phyloP scores from a whole-genome alignment of 148 eudicot species.

The Selenicereus undatus region DNA sequence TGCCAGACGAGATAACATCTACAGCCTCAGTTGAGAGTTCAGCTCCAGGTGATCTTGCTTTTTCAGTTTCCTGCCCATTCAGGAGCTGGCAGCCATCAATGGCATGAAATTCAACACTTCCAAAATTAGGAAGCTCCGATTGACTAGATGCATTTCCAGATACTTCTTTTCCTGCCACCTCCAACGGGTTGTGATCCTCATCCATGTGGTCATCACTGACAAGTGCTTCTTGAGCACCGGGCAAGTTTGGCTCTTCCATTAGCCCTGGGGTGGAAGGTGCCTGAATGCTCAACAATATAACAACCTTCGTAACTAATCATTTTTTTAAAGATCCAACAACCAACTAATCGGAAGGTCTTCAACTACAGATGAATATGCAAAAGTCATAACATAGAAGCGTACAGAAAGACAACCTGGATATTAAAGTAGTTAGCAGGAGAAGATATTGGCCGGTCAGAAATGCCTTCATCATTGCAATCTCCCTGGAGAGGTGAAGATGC shows the following conservation, averaged over 20 bases:
- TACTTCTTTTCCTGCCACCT: constrained; percentile 37
- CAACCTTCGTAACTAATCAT: neutral
- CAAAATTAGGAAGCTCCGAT: constrained; percentile 20
- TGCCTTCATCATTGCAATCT: constrained; percentile 39
- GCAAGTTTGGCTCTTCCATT: constrained; percentile 71
- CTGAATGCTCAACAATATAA: constrained; percentile 46
- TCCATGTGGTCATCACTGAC: constrained; percentile 72
- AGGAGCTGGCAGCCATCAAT: constrained; percentile 29
- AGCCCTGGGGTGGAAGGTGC: constrained; percentile 90
- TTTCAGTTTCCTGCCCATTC: constrained; percentile 29
- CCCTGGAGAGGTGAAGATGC: constrained; percentile 37
- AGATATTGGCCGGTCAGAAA: constrained; percentile 29
- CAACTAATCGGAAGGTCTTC: neutral
- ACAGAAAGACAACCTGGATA: constrained; percentile 37
- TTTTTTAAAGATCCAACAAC: neutral
- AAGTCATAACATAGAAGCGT: constrained; percentile 2
- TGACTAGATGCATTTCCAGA: constrained; percentile 33
- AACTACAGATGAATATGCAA: constrained; percentile 6
- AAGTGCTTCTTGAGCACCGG: constrained; percentile 51
- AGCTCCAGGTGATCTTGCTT: constrained; percentile 21
- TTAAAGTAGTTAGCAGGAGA: constrained; percentile 26
- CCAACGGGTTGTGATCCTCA: constrained; percentile 48
- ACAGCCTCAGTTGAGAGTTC: constrained; percentile 18
- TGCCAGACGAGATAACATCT: constrained; percentile 19
- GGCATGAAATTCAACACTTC: constrained; percentile 19